phyloP scores from a whole-genome alignment of 495 filamentous ascomycete genomes.

The Thozetella sp. region DNA sequence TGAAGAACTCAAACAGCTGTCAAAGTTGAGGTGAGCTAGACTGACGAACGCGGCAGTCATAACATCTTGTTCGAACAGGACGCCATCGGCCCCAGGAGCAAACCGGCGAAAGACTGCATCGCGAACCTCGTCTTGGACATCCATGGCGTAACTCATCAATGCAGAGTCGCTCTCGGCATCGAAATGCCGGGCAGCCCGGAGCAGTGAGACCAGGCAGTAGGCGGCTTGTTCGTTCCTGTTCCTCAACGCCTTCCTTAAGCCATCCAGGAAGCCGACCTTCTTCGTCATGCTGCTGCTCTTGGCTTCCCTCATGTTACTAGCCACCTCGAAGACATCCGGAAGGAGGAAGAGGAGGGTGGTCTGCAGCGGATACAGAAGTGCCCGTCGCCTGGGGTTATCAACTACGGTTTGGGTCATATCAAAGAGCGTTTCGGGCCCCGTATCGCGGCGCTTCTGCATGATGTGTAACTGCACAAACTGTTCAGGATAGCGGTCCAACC shows the following conservation, averaged over 20 bases:
- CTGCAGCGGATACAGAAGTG: constrained; percentile 62
- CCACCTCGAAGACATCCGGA: constrained; percentile 66
- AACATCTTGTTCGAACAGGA: constrained; percentile 55
- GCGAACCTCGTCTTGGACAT: constrained; percentile 65
- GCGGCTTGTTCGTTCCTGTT: constrained; percentile 60
- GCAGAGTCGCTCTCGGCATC: constrained; percentile 59
- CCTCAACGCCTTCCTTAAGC: constrained; percentile 57
- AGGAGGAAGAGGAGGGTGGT: constrained; percentile 60
- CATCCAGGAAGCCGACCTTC: constrained; percentile 63
- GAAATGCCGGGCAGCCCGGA: constrained; percentile 62
- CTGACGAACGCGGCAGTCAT: constrained; percentile 69
- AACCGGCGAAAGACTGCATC: constrained; percentile 63
- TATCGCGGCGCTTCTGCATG: constrained; percentile 58
- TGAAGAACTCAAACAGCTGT: constrained; percentile 51
- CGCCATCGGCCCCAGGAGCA: constrained; percentile 40
- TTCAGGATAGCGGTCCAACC: constrained; percentile 62
- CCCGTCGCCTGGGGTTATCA: constrained; percentile 52
- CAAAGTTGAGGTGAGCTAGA: constrained; percentile 58
- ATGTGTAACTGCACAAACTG: constrained; percentile 64
- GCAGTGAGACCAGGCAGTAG: constrained; percentile 61
- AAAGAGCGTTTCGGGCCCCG: constrained; percentile 62
- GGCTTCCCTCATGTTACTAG: constrained; percentile 60
- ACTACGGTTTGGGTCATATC: constrained; percentile 61
- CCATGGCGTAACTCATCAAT: constrained; percentile 63
- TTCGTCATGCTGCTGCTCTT: constrained; percentile 60